Conservation (phyloP, 768 basidiomycete species). For the Tricholoma sp. region DNA sequence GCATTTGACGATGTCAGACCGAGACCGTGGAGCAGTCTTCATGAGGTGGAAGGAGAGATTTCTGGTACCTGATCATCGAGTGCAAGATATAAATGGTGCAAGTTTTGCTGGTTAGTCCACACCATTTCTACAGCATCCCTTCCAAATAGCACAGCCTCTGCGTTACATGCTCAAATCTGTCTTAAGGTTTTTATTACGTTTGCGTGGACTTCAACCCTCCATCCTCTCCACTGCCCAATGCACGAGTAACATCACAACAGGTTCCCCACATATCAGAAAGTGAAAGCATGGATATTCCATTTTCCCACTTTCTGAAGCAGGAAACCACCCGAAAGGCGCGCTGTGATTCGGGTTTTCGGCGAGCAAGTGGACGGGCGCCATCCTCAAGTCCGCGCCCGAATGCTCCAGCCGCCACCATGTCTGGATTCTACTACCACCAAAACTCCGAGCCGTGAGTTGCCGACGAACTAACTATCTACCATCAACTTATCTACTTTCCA, state of each 20-base stretch:
- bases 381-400: constrained; percentile 42
- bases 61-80: constrained; percentile 90
- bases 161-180: constrained; percentile 14
- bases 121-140: constrained; percentile 4
- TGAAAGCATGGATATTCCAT: constrained; percentile 16
- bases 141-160: constrained; percentile 4
- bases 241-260: constrained; percentile 27
- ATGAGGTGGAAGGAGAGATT: constrained; percentile 98
- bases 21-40: constrained; percentile 79
- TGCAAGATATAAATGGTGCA: constrained; percentile 91
- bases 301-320: constrained; percentile 30
- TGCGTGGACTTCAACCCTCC: constrained; percentile 88
- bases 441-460: constrained; percentile 82
- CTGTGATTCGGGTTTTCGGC: constrained; percentile 44
- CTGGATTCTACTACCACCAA: constrained; percentile 90
- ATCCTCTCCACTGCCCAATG: constrained; percentile 25
- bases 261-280: constrained; percentile 27
- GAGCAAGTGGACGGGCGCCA: constrained; percentile 36
- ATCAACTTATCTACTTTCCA: constrained; percentile 6
- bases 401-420: constrained; percentile 67
- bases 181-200: constrained; percentile 86
- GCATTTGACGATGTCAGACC: constrained; percentile 69
- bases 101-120: constrained; percentile 82
- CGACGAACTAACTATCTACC: background rate
- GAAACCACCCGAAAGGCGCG: constrained; percentile 32